phyloP scores from a whole-genome alignment of 768 basidiomycete genomes.

The Phylloporus scabripes region DNA sequence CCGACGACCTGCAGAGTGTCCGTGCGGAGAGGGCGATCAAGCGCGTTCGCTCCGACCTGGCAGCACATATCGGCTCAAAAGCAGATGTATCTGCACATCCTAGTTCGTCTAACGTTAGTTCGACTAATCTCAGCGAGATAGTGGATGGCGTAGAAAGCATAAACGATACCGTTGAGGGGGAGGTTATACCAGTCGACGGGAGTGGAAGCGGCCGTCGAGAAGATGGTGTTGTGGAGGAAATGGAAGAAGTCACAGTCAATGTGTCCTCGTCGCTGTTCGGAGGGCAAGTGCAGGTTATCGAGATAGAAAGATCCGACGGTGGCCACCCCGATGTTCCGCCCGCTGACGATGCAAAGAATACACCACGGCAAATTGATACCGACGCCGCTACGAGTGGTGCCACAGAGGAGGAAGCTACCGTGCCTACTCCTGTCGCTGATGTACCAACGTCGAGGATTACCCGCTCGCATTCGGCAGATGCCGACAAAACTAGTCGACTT shows the following conservation, averaged over 20 bases:
- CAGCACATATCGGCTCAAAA: slow-evolving; percentile 54
- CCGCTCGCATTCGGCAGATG: slow-evolving; percentile 80
- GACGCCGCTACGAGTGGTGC: slow-evolving; percentile 18
- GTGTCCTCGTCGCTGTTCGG: slow-evolving; percentile 3
- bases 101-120: slow-evolving; percentile 25
- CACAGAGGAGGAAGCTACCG: slow-evolving; percentile 23
- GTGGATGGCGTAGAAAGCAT: slow-evolving; percentile 30
- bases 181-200: slow-evolving; percentile 14
- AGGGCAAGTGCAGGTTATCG: slow-evolving; percentile 13
- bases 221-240: slow-evolving; percentile 25
- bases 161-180: slow-evolving; percentile 21
- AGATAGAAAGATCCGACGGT: slow-evolving; percentile 22
- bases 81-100: slow-evolving; percentile 21
- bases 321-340: slow-evolving; percentile 12
- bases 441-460: slow-evolving; percentile 45
- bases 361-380: slow-evolving; percentile 17
- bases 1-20: slow-evolving; percentile 83
- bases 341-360: slow-evolving; percentile 4
- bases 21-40: slow-evolving; percentile 86
- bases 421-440: slow-evolving; percentile 38
- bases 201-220: slow-evolving; percentile 16
- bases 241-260: slow-evolving; percentile 11
- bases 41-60: slow-evolving; percentile 79
- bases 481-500: slow-evolving; percentile 53
- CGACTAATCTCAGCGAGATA: slow-evolving; percentile 30